phyloP scores from a whole-genome alignment of 345 rosid genomes.

The sweet orange (Citrus sinensis) region DNA sequence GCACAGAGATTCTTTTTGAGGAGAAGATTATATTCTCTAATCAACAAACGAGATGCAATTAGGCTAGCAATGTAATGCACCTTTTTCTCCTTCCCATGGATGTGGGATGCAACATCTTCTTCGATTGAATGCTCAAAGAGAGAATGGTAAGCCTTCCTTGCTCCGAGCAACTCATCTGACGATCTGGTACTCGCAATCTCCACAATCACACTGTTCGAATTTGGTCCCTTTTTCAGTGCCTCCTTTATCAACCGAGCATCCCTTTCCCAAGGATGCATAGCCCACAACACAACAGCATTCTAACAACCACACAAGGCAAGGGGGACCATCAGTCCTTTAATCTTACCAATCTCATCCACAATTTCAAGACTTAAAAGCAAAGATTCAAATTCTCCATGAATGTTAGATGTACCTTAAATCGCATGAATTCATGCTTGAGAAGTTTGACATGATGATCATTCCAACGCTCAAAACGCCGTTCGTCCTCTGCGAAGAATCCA shows the following conservation, averaged over 20 bases:
- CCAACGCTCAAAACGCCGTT: constrained; percentile 70
- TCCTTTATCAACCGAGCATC: constrained; percentile 78
- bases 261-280: constrained; percentile 94
- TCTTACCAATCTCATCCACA: background rate
- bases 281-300: constrained; percentile 72
- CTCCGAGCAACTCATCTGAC: constrained; percentile 71
- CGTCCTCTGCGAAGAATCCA: constrained; percentile 65
- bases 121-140: constrained; percentile 76
- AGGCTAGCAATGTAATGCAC: constrained; percentile 20
- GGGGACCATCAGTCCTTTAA: background rate
- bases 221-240: constrained; percentile 51
- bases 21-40: background rate
- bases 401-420: constrained; percentile 54
- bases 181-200: constrained; percentile 87
- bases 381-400: background rate
- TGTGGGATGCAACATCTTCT: constrained; percentile 66
- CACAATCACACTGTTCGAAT: constrained; percentile 47
- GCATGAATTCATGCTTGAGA: constrained; percentile 71
- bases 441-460: constrained; percentile 47
- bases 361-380: background rate
- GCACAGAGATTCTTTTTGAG: background rate
- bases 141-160: constrained; percentile 90
- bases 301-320: constrained; percentile 15
- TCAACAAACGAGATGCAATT: background rate
- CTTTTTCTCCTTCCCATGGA: constrained; percentile 49